A percentile compares a stretch with the other conserved stretches of the same genome.
These are phyloP conservation scores for Jimgerdemannia flammicorona DNA, from an alignment of 192 early-diverging fungal genomes.

Conservation along the genomic window DNA sequence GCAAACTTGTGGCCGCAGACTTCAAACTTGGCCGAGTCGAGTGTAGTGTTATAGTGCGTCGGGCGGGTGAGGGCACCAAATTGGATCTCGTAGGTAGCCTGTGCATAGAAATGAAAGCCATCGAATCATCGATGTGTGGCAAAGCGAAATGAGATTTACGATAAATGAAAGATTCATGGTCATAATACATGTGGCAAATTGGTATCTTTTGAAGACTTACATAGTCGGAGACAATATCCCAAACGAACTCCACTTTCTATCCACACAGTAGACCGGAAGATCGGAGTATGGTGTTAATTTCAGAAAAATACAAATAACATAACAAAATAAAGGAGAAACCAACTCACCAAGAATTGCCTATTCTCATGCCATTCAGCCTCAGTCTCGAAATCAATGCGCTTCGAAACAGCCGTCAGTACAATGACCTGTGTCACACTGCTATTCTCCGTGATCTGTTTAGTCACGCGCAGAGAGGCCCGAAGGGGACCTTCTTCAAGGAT, in stretches of 20 bases:
- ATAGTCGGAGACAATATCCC: slow-evolving; percentile 62
- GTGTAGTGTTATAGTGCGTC: slow-evolving; percentile 80
- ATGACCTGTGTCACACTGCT: slow-evolving; percentile 76
- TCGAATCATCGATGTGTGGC: too few species aligned
- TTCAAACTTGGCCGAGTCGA: slow-evolving; percentile 53
- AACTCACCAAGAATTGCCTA: slow-evolving; percentile 67
- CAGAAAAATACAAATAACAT: not conserved
- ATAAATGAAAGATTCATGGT: too few species aligned
- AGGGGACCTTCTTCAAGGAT: slow-evolving; percentile 81
- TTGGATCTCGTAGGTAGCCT: slow-evolving; percentile 82
- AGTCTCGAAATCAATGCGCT: slow-evolving; percentile 83
- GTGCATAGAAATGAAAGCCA: slow-evolving; percentile 46
- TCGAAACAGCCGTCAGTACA: slow-evolving; percentile 67
- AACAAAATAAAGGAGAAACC: not conserved
- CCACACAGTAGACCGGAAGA: not conserved
- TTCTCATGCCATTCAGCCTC: slow-evolving; percentile 92
- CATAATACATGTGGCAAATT: not conserved
- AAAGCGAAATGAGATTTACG: too few species aligned
- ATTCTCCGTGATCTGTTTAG: slow-evolving; percentile 57
- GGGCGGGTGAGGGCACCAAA: slow-evolving; percentile 77
- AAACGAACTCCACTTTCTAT: slow-evolving; percentile 89
- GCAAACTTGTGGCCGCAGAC: slow-evolving; percentile 97
- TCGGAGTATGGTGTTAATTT: not conserved
- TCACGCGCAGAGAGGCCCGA: slow-evolving; percentile 65
- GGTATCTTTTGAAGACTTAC: slow-evolving; percentile 1